A percentile compares a stretch with the other conserved stretches of the same genome.
phyloP scores from a whole-genome alignment of 1,139 yeast species.

The Magnusiomyces tetraspermus region DNA sequence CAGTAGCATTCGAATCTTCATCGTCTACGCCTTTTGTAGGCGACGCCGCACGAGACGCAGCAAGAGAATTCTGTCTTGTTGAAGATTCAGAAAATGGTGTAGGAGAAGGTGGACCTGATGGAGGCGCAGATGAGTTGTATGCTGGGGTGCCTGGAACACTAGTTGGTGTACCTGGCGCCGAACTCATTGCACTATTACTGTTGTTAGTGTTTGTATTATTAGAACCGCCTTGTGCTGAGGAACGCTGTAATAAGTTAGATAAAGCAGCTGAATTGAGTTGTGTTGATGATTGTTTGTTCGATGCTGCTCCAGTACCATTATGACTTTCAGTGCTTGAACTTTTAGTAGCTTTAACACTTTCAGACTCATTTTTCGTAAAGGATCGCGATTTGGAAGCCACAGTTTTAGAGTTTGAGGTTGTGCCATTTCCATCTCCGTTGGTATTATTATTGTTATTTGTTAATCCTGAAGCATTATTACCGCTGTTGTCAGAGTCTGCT shows the following conservation, averaged over 20 bases:
- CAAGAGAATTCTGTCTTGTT: not conserved
- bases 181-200: too few species aligned
- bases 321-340: not conserved
- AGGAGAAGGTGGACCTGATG: not conserved
- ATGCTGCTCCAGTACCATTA: not conserved
- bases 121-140: too few species aligned
- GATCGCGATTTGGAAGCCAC: slow-evolving; percentile 5
- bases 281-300: not conserved
- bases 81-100: not conserved
- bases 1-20: not conserved
- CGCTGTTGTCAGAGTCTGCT: not conserved
- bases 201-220: too few species aligned
- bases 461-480: not conserved
- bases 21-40: not conserved
- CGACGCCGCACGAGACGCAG: not conserved
- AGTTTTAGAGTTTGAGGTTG: slow-evolving; percentile 6
- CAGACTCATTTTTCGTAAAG: slow-evolving; percentile 8
- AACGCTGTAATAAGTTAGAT: too few species aligned
- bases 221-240: too few species aligned
- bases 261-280: too few species aligned
- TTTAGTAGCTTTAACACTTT: not conserved
- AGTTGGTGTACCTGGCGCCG: too few species aligned
- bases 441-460: not conserved
- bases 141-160: too few species aligned
- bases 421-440: not conserved